Conservation (phyloP, 768 basidiomycete genomes). For the Xanthoconium purpureum region DNA sequence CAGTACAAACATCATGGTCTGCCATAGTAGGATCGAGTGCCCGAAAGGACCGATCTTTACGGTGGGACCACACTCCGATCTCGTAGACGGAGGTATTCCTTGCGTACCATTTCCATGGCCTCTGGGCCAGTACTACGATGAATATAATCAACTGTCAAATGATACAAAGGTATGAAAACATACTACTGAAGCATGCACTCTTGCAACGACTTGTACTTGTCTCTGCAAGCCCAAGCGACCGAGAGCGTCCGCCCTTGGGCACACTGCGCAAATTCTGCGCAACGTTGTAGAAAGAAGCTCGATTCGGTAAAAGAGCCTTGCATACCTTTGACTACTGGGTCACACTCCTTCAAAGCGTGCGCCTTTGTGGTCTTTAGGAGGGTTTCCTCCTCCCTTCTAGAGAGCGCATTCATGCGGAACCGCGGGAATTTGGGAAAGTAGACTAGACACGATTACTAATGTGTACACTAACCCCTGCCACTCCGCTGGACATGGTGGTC, state of each 20-base stretch:
- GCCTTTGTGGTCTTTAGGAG: constrained; percentile 80
- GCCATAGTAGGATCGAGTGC: background rate
- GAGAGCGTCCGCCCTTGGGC: constrained; percentile 77
- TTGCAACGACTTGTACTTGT: constrained; percentile 65
- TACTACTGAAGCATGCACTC: constrained; percentile 80
- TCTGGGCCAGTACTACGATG: constrained; percentile 63
- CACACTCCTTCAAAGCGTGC: constrained; percentile 75
- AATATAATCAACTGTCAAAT: background rate
- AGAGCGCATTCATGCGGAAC: constrained; percentile 73
- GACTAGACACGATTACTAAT: constrained; percentile 8
- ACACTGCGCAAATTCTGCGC: constrained; percentile 79
- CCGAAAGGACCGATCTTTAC: background rate
- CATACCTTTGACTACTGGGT: constrained; percentile 65
- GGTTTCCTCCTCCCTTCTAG: constrained; percentile 84
- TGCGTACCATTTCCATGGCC: constrained; percentile 67
- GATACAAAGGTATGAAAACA: constrained; percentile 27
- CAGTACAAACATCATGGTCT: background rate
- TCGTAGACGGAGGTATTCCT: constrained; percentile 70
- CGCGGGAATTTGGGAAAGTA: constrained; percentile 2
- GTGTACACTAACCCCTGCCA: background rate
- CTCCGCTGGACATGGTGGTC: constrained; percentile 9
- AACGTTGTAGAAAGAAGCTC: background rate
- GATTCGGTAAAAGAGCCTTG: background rate
- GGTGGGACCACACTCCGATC: constrained; percentile 28
- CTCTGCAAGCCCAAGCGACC: constrained; percentile 80